Evolutionary conservation across 164 flowering plant genomes (phyloP).

Genomic region (Sextonia rubra): DNA sequence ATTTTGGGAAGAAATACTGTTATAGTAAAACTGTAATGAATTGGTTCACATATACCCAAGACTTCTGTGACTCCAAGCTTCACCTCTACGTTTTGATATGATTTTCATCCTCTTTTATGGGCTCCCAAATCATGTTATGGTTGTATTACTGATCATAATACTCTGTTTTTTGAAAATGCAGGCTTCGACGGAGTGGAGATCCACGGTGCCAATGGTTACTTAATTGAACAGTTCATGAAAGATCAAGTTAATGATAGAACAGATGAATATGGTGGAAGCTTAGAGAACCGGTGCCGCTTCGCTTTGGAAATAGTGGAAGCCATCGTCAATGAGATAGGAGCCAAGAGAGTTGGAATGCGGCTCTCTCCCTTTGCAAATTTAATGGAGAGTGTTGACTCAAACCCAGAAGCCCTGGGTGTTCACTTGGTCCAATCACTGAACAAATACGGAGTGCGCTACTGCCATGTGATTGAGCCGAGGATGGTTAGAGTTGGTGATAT

Average conservation of each 20-base stretch:
- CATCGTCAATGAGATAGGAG: slow-evolving; percentile 20
- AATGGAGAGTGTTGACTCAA: slow-evolving; percentile 14
- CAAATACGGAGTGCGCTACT: slow-evolving; percentile 10
- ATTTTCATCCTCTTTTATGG: neutral
- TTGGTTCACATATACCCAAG: neutral
- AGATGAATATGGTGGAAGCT: slow-evolving; percentile 17
- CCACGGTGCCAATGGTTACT: slow-evolving; percentile 25
- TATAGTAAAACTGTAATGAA: too few relatives aligned
- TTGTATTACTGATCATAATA: too few relatives aligned
- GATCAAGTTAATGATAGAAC: slow-evolving; percentile 17
- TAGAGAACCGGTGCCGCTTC: slow-evolving; percentile 24
- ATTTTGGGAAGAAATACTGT: too few relatives aligned
- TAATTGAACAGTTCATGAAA: slow-evolving; percentile 22
- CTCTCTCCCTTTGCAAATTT: slow-evolving; percentile 19
- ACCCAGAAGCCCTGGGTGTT: slow-evolving; percentile 20
- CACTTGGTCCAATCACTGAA: slow-evolving; percentile 19
- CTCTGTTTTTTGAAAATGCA: slow-evolving; percentile 1
- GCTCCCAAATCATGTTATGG: too few relatives aligned
- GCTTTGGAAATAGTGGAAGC: slow-evolving; percentile 21
- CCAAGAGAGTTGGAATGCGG: slow-evolving; percentile 19
- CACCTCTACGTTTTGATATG: neutral
- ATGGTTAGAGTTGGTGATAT: slow-evolving; percentile 2
- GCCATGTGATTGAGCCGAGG: slow-evolving; percentile 24
- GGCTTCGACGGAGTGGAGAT: slow-evolving; percentile 29
- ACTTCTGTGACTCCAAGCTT: neutral